Conservation (phyloP, 1,284 basidiomycete genomes). For the Inonotus obliquus region DNA sequence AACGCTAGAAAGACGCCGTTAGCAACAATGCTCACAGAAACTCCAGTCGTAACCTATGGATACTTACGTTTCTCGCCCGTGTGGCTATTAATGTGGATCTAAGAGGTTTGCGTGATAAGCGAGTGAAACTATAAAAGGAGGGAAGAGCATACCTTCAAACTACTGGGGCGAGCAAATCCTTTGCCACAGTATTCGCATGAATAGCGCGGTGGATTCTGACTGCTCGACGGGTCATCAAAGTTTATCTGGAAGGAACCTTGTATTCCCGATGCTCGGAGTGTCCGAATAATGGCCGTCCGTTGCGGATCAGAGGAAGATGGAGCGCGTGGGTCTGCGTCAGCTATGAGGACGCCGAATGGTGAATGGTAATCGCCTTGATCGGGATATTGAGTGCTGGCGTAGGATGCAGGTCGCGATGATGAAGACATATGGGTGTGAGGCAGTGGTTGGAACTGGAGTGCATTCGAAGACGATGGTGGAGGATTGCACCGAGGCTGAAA, state of each 20-base stretch:
- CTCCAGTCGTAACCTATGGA: slow-evolving; percentile 5
- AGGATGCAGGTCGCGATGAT: not conserved
- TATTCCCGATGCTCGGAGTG: slow-evolving; percentile 7
- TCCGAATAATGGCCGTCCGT: slow-evolving; percentile 14
- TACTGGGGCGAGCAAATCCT: slow-evolving; percentile 76
- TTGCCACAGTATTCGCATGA: slow-evolving; percentile 76
- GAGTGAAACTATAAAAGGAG: slow-evolving; percentile 17
- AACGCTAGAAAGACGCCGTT: slow-evolving; percentile 47
- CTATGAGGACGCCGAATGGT: slow-evolving; percentile 13
- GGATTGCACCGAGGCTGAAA: not conserved
- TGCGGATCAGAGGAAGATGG: slow-evolving; percentile 12
- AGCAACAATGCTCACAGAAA: not conserved
- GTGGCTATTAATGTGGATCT: slow-evolving; percentile 84
- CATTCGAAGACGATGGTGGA: not conserved
- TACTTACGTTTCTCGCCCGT: slow-evolving; percentile 79
- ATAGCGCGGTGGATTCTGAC: slow-evolving; percentile 47
- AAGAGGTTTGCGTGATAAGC: slow-evolving; percentile 11
- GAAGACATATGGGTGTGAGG: slow-evolving; percentile 10
- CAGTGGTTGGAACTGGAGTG: slow-evolving; percentile 19
- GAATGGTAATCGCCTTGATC: slow-evolving; percentile 11
- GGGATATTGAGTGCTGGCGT: not conserved
- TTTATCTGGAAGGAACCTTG: slow-evolving; percentile 10
- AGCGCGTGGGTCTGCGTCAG: slow-evolving; percentile 3
- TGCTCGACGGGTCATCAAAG: slow-evolving; percentile 23
- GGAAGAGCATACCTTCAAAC: slow-evolving; percentile 55